Percentiles rank a stretch among this genome's conserved stretches.
Evolutionary conservation across 2,329 filamentous ascomycete genomes (phyloP).

Genomic region (Pezicula carpinea): DNA sequence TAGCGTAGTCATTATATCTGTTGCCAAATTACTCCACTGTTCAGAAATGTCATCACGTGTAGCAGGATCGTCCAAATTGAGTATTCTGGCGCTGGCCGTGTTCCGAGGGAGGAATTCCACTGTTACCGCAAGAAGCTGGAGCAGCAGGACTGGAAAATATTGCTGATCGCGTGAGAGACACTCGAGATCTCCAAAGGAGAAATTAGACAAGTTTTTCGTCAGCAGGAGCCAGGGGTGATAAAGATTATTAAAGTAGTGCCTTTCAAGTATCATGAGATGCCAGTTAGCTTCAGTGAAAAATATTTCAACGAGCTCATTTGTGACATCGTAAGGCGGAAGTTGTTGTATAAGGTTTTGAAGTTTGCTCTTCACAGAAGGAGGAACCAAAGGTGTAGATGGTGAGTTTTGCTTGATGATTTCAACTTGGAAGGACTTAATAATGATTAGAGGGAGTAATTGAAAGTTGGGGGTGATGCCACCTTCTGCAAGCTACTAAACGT

Average conservation of each 20-base stretch:
- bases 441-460: no score
- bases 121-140: background rate
- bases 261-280: background rate
- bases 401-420: background rate
- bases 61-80: background rate
- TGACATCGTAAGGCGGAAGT: constrained; percentile 1
- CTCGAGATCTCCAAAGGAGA: background rate
- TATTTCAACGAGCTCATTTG: constrained; percentile 1
- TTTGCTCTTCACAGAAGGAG: background rate
- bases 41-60: background rate
- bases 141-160: background rate
- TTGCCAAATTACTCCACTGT: background rate
- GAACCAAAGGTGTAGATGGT: background rate
- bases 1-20: background rate
- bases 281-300: constrained; percentile 4
- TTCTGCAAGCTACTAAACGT: no score
- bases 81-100: background rate
- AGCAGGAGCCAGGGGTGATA: background rate
- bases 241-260: background rate
- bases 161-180: background rate
- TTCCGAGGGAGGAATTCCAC: background rate
- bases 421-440: background rate
- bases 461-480: no score
- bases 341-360: background rate
- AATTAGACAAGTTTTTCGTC: background rate